phyloP scores from a whole-genome alignment of 768 basidiomycete species.

The Suillus subaureus region DNA sequence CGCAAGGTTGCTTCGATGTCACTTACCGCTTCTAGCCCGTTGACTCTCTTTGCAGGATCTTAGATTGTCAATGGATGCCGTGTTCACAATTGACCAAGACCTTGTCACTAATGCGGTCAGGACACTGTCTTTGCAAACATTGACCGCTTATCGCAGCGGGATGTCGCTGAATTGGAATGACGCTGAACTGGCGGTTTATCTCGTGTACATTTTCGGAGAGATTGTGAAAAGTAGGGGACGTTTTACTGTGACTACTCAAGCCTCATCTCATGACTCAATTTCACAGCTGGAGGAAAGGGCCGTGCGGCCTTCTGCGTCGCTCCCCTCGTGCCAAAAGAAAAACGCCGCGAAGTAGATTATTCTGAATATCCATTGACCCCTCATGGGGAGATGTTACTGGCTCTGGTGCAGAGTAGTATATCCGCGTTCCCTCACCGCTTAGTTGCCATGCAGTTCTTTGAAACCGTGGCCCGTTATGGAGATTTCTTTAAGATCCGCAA shows the following conservation, averaged over 20 bases:
- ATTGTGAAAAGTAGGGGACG: slow-evolving; percentile 76
- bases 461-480: slow-evolving; percentile 86
- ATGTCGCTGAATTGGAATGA: slow-evolving; percentile 83
- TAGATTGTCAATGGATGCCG: slow-evolving; percentile 82
- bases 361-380: slow-evolving; percentile 82
- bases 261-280: slow-evolving; percentile 12
- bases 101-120: slow-evolving; percentile 81
- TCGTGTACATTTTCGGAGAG: slow-evolving; percentile 94
- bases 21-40: slow-evolving; percentile 10
- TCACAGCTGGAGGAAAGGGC: slow-evolving; percentile 74
- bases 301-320: slow-evolving; percentile 86
- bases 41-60: slow-evolving; percentile 62
- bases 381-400: slow-evolving; percentile 87
- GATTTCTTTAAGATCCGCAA: slow-evolving; percentile 97
- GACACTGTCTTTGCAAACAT: slow-evolving; percentile 70
- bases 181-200: slow-evolving; percentile 90
- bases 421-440: slow-evolving; percentile 80
- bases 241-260: neutral
- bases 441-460: slow-evolving; percentile 90
- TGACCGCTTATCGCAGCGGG: slow-evolving; percentile 66
- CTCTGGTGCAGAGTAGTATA: slow-evolving; percentile 82
- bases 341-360: slow-evolving; percentile 67
- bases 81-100: slow-evolving; percentile 82
- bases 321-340: slow-evolving; percentile 67
- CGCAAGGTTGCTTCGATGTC: slow-evolving; percentile 60